phyloP scores from a whole-genome alignment of 2,329 filamentous ascomycete genomes.

The Aureobasidium leucospermi region DNA sequence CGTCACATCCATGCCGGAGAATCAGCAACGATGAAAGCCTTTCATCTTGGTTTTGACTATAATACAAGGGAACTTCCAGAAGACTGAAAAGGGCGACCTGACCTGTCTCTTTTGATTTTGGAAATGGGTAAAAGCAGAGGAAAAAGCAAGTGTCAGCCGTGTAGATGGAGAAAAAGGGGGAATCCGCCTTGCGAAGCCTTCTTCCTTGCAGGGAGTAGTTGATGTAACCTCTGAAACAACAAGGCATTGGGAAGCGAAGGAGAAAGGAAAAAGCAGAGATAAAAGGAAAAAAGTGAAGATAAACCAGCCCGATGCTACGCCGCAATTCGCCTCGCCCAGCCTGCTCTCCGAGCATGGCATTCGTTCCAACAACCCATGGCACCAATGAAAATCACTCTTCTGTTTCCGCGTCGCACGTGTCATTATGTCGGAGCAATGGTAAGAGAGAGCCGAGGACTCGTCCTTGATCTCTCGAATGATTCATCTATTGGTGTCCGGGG shows the following conservation, averaged over 20 bases:
- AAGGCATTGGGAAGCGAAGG: slow-evolving; percentile 3
- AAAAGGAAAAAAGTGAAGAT: neutral
- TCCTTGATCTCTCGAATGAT: neutral
- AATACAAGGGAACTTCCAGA: neutral
- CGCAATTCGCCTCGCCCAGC: slow-evolving; percentile 6
- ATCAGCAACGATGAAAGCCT: neutral
- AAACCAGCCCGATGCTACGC: slow-evolving; percentile 12
- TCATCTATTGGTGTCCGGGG: slow-evolving; percentile 13
- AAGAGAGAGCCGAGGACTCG: neutral
- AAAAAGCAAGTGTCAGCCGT: neutral
- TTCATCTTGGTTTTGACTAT: neutral
- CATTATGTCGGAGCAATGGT: slow-evolving; percentile 7
- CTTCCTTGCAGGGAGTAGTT: neutral
- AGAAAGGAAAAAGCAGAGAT: slow-evolving; percentile 4
- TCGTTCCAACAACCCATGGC: slow-evolving; percentile 8
- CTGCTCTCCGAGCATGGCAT: slow-evolving; percentile 10
- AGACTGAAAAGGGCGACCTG: neutral
- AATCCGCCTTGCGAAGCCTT: neutral
- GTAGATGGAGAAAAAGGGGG: neutral
- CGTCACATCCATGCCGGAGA: neutral
- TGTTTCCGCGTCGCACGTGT: slow-evolving; percentile 11
- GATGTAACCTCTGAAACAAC: neutral
- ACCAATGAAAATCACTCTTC: slow-evolving; percentile 12
- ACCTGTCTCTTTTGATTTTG: slow-evolving; percentile 5
- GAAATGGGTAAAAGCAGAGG: neutral